Conservation (phyloP, 2,329 filamentous ascomycete species). For the Sordariomycetes sp. region DNA sequence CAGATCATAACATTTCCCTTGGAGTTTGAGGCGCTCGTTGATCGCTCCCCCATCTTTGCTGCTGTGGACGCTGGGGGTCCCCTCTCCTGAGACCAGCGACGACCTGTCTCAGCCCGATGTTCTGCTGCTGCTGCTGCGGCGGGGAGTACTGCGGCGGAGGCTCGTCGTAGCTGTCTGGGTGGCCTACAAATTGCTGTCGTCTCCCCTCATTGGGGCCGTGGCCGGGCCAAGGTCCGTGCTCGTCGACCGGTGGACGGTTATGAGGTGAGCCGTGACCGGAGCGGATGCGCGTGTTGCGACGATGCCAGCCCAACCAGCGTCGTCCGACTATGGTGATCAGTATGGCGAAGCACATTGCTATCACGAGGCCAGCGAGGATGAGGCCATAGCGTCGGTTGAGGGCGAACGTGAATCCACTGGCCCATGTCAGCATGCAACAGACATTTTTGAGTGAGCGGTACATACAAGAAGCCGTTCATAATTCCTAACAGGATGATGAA, state of each 20-base stretch:
- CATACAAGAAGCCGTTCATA: slow-evolving; percentile 48
- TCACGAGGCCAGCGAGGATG: slow-evolving; percentile 36
- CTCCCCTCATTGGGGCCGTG: too few relatives aligned
- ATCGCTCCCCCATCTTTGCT: too few relatives aligned
- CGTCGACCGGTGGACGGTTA: not conserved
- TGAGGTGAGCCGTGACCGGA: slow-evolving; percentile 1
- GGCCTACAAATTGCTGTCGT: not conserved
- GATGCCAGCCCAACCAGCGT: slow-evolving; percentile 13
- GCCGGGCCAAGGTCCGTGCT: not conserved
- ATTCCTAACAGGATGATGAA: slow-evolving; percentile 42
- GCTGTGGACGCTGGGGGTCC: not conserved
- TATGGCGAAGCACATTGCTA: slow-evolving; percentile 32
- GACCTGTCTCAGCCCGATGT: slow-evolving; percentile 2
- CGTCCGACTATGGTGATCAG: slow-evolving; percentile 24
- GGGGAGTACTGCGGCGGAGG: slow-evolving; percentile 5
- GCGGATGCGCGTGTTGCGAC: not conserved
- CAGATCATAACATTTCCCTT: not conserved
- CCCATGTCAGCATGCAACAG: not conserved
- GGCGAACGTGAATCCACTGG: slow-evolving; percentile 48
- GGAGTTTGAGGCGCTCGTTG: not conserved
- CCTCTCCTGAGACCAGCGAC: not conserved
- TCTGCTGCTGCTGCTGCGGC: slow-evolving; percentile 4
- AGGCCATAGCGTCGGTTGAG: slow-evolving; percentile 35
- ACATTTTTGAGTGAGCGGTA: slow-evolving; percentile 4
- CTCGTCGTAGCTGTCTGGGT: not conserved